A percentile compares a stretch with the other conserved stretches of the same genome.
Evolutionary conservation across 2,329 filamentous ascomycete genomes (phyloP).

Genomic region (Curvularia hawaiiensis): DNA sequence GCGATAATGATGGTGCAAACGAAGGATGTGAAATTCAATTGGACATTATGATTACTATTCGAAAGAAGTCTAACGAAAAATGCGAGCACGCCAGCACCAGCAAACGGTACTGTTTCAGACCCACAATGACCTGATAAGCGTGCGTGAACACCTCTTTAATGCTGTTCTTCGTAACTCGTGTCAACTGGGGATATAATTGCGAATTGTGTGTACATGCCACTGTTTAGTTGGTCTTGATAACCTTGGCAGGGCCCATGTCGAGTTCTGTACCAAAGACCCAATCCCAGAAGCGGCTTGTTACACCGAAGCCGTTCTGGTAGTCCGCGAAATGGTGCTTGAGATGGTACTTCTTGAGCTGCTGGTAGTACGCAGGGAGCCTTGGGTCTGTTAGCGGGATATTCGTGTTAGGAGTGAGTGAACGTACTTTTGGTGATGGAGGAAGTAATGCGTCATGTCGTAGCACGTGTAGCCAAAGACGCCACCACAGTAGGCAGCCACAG

Average conservation of each 20-base stretch:
- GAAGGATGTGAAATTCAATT: neutral
- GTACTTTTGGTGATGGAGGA: slow-evolving; percentile 90
- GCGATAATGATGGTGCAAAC: neutral
- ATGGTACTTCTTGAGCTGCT: slow-evolving; percentile 94
- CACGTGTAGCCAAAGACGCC: slow-evolving; percentile 94
- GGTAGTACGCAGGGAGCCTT: slow-evolving; percentile 84
- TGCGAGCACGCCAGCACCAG: neutral
- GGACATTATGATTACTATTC: slow-evolving; percentile 14
- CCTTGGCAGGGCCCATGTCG: slow-evolving; percentile 55
- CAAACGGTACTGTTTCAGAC: slow-evolving; percentile 1
- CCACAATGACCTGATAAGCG: slow-evolving; percentile 6
- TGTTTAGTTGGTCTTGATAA: slow-evolving; percentile 50
- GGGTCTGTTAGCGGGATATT: slow-evolving; percentile 12
- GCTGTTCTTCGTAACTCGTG: slow-evolving; percentile 9
- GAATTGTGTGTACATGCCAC: neutral
- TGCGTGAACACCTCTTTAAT: slow-evolving; percentile 16
- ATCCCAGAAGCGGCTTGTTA: slow-evolving; percentile 97
- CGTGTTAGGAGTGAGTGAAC: slow-evolving; percentile 33
- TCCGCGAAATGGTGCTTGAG: slow-evolving; percentile 97
- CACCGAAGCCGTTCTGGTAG: slow-evolving; percentile 96
- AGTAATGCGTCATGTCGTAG: slow-evolving; percentile 98
- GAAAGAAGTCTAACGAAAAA: slow-evolving; percentile 2
- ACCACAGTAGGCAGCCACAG: slow-evolving; percentile 79
- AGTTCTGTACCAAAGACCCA: slow-evolving; percentile 88
- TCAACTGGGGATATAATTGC: slow-evolving; percentile 8